These are phyloP conservation scores for Epichloe baconii DNA, from an alignment of 2,329 filamentous ascomycete genomes.

Conservation along the genomic window DNA sequence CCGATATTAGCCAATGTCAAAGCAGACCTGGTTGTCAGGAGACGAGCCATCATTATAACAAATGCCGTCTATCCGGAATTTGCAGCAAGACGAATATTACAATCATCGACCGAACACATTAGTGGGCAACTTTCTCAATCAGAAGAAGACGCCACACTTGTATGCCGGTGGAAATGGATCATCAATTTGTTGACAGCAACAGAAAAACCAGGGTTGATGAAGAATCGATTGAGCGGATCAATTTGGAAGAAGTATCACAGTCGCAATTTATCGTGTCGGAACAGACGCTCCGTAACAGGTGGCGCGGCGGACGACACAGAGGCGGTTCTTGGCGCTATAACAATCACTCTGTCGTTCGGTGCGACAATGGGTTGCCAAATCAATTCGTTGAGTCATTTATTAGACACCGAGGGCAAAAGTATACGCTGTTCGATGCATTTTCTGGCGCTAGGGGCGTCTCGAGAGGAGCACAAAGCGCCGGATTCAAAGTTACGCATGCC, in stretches of 20 bases:
- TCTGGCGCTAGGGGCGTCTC: constrained; percentile 62
- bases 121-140: constrained; percentile 12
- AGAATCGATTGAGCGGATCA: constrained; percentile 23
- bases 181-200: constrained; percentile 13
- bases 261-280: constrained; percentile 17
- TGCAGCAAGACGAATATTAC: constrained; percentile 10
- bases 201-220: constrained; percentile 17
- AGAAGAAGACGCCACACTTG: constrained; percentile 17
- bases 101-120: constrained; percentile 1
- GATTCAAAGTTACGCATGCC: constrained; percentile 45
- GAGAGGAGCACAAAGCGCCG: constrained; percentile 44
- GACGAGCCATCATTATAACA: constrained; percentile 36
- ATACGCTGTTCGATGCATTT: constrained; percentile 60
- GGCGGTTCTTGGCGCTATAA: constrained; percentile 19
- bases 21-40: constrained; percentile 21
- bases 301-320: constrained; percentile 15
- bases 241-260: constrained; percentile 17
- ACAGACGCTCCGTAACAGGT: constrained; percentile 20
- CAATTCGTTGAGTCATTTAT: not conserved
- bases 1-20: constrained; percentile 32
- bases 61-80: constrained; percentile 37
- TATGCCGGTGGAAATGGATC: constrained; percentile 37
- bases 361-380: not conserved
- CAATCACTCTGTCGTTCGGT: not conserved
- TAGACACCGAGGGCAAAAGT: constrained; percentile 28